Conservation (phyloP, 805 yeast species). For the Candida takata region DNA sequence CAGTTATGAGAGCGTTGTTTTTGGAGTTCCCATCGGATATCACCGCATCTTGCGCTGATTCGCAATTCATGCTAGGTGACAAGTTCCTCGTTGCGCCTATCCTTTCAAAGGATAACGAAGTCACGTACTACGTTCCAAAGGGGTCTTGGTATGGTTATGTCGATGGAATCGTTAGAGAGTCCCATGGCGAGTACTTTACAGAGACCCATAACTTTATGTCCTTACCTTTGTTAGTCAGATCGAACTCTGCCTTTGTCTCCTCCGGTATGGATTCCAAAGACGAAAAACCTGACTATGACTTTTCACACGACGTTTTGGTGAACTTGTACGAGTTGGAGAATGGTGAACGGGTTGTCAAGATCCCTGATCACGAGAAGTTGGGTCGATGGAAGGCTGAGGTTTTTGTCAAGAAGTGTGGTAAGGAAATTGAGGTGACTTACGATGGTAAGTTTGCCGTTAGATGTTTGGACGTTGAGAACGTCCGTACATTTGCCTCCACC, state of each 20-base stretch:
- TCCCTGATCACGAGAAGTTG: conserved; percentile 10
- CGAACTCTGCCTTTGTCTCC: conserved; percentile 13
- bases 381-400: conserved; percentile 12
- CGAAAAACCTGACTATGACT: conserved; percentile 17
- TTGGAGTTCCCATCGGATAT: conserved; percentile 15
- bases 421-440: conserved; percentile 5
- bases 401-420: conserved; percentile 7
- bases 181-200: conserved; percentile 12
- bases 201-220: conserved; percentile 16
- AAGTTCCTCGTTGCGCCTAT: conserved; percentile 17
- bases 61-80: conserved; percentile 18
- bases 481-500: not conserved
- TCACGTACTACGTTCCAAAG: conserved; percentile 17
- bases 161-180: conserved; percentile 16
- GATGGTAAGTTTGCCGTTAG: conserved; percentile 12
- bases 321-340: conserved; percentile 14
- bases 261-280: conserved; percentile 13
- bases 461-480: conserved; percentile 7
- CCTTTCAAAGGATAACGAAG: conserved; percentile 10
- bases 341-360: conserved; percentile 13
- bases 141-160: conserved; percentile 20
- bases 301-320: conserved; percentile 15
- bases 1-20: conserved; percentile 16
- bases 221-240: conserved; percentile 16
- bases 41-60: conserved; percentile 9